Percentiles rank a stretch among this genome's conserved stretches.
phyloP scores from a whole-genome alignment of 345 rosid genomes.

The Anastatica hierochuntica region DNA sequence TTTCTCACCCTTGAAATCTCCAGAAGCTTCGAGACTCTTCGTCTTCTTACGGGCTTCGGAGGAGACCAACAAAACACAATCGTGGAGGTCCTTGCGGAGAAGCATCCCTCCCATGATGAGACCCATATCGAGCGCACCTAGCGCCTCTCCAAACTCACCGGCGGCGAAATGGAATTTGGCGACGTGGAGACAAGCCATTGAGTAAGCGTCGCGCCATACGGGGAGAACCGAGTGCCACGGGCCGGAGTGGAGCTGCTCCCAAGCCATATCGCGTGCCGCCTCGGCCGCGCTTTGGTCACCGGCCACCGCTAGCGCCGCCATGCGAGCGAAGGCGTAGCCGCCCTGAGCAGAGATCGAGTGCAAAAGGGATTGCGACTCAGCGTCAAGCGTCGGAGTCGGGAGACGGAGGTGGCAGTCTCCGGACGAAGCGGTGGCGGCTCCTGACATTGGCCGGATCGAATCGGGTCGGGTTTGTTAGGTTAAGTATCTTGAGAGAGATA shows the following conservation, averaged over 20 bases:
- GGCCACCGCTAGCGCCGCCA: slow-evolving; percentile 52
- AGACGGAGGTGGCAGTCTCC: slow-evolving; percentile 24
- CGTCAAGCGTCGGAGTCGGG: slow-evolving; percentile 60
- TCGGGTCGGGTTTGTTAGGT: slow-evolving; percentile 8
- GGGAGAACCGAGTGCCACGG: slow-evolving; percentile 97
- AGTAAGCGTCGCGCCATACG: slow-evolving; percentile 93
- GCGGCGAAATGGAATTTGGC: slow-evolving; percentile 53
- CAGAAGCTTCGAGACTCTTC: slow-evolving; percentile 16
- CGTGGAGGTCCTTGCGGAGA: slow-evolving; percentile 64
- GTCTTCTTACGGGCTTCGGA: slow-evolving; percentile 32
- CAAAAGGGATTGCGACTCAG: slow-evolving; percentile 47
- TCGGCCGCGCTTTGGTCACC: slow-evolving; percentile 89
- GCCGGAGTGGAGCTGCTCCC: slow-evolving; percentile 99
- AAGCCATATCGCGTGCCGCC: slow-evolving; percentile 94
- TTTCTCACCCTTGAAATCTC: slow-evolving; percentile 11
- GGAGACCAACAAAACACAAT: slow-evolving; percentile 37
- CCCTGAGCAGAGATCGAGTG: slow-evolving; percentile 64
- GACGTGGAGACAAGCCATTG: slow-evolving; percentile 75
- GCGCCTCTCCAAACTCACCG: slow-evolving; percentile 62
- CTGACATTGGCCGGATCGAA: slow-evolving; percentile 17
- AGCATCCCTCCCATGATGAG: slow-evolving; percentile 90
- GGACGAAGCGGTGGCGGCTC: slow-evolving; percentile 12
- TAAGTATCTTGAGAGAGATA: background rate
- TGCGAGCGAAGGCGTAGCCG: slow-evolving; percentile 77
- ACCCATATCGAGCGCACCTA: slow-evolving; percentile 81